A percentile compares a stretch with the other conserved stretches of the same genome.
Evolutionary conservation across 2,329 filamentous ascomycete species (phyloP).

Genomic region (Metarhizium brunneum): DNA sequence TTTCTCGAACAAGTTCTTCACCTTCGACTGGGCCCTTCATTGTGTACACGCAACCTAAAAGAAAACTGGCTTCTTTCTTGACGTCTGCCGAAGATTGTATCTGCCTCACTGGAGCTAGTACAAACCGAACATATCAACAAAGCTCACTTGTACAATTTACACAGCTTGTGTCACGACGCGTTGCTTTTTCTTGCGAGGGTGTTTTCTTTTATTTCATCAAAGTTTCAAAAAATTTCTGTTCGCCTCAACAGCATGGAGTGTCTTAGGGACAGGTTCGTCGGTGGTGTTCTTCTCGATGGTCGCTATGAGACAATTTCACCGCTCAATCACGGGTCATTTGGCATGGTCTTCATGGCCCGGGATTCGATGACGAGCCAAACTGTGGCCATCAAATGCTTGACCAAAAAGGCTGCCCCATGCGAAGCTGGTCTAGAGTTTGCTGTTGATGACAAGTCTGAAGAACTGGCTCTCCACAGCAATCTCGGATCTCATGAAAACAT

Average conservation of each 20-base stretch:
- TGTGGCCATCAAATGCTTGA: constrained; percentile 94
- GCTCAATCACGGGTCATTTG: constrained; percentile 97
- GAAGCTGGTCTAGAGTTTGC: constrained; percentile 55
- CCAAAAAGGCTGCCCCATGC: constrained; percentile 62
- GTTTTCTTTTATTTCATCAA: constrained; percentile 9
- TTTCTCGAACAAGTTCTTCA: neutral
- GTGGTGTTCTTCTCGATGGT: constrained; percentile 73
- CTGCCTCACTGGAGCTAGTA: constrained; percentile 1
- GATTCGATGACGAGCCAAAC: constrained; percentile 67
- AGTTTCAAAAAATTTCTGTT: constrained; percentile 9
- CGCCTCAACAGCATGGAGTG: constrained; percentile 56
- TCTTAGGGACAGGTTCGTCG: constrained; percentile 71
- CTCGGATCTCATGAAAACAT: constrained; percentile 81
- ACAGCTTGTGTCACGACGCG: constrained; percentile 10
- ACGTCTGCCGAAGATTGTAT: neutral
- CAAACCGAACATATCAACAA: constrained; percentile 9
- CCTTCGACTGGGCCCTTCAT: neutral
- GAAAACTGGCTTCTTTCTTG: neutral
- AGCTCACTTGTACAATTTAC: constrained; percentile 20
- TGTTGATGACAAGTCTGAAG: constrained; percentile 75
- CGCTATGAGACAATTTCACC: constrained; percentile 88
- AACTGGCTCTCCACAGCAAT: constrained; percentile 68
- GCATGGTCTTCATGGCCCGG: constrained; percentile 92
- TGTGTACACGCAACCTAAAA: neutral
- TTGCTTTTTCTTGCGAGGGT: constrained; percentile 5